Base-by-base conservation (phyloP, 2,329 filamentous ascomycete genomes). In the Xylaria sp. region DNA sequence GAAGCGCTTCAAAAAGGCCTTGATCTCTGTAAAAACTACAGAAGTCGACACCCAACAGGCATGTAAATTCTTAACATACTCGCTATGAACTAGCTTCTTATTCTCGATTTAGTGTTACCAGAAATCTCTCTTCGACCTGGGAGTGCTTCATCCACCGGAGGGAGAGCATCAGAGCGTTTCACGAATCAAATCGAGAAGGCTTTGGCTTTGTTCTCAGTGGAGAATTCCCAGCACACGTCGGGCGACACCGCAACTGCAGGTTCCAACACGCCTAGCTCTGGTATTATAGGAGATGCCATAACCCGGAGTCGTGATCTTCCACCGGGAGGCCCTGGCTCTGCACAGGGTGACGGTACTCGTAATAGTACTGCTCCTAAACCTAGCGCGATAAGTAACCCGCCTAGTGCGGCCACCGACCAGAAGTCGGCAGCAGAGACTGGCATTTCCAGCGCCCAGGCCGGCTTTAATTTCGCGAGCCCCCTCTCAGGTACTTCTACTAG, bases 21-120 rank as follows among this genome's bases (percentile, higher is more conserved):
- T 11, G 49, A 64, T 11, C 48, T 68, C 6, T 72, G 69, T 38
- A 69, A 68, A n/a, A 66, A 55, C 3, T 69, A 68, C 15, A 66
- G 62, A 54, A 38, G 38, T 21, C 54, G 64, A 25, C 57, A 64
- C n/a, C 15, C 43, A 46, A 48, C 25, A 1, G 52, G 64, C 62
- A 58, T 15, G 63, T 56, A 5, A 5, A 46, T 25, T 43, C 3
- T 11, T 2, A 40, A 23, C 13, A 46, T 10, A 17, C 4, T 3
- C n/a, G 8, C 21, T 17, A 17, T 46, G 25, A 52, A 19, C 23
- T 19, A 9, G 27, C 6, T 13, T n/a, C 56, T 60, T 8, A 63
- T 33, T 15, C 15, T 1, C 25, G 7, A 43, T 7, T 27, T 47
- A 63, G 60, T 56, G 41, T 31, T 60, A 19, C 51, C 40, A 6